Conservation (phyloP, 2,329 filamentous ascomycete species). For the Aaosphaeria pasadenensis region DNA sequence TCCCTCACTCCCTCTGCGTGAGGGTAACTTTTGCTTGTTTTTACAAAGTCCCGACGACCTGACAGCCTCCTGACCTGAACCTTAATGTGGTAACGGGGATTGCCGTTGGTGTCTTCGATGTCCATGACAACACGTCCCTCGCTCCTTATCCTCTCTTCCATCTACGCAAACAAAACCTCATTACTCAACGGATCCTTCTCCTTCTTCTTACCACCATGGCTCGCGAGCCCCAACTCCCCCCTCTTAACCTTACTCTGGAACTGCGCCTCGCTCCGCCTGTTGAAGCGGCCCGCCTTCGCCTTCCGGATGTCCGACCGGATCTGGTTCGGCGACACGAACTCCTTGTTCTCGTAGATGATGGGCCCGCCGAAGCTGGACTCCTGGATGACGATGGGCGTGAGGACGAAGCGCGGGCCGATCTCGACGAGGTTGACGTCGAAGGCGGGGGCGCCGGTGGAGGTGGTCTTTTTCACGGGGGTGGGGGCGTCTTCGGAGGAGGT, state of each 20-base stretch:
- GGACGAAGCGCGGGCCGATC: conserved; percentile 88
- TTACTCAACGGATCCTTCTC: conserved; percentile 72
- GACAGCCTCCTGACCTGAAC: too few relatives aligned
- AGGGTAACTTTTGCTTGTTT: too few relatives aligned
- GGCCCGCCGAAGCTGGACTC: conserved; percentile 94
- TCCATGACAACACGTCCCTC: too few relatives aligned
- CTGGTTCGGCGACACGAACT: conserved; percentile 96
- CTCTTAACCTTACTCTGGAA: conserved; percentile 72
- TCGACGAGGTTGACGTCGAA: conserved; percentile 83
- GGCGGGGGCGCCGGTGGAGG: conserved; percentile 40
- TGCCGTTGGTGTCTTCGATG: too few relatives aligned
- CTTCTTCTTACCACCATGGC: conserved; percentile 60
- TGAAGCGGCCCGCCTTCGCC: conserved; percentile 75
- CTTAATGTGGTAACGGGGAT: too few relatives aligned
- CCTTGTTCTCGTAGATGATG: conserved; percentile 97
- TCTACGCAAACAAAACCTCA: conserved; percentile 72
- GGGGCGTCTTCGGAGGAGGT: conserved; percentile 32
- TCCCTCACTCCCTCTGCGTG: too few relatives aligned
- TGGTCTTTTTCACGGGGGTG: conserved; percentile 46
- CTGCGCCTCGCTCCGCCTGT: conserved; percentile 69
- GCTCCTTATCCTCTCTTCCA: background rate
- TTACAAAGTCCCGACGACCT: too few relatives aligned
- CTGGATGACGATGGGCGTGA: conserved; percentile 92
- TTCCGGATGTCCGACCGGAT: conserved; percentile 77
- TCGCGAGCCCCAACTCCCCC: conserved; percentile 71